phyloP scores from a whole-genome alignment of 257 asterid species.

The Nicotiana obtusifolia region DNA sequence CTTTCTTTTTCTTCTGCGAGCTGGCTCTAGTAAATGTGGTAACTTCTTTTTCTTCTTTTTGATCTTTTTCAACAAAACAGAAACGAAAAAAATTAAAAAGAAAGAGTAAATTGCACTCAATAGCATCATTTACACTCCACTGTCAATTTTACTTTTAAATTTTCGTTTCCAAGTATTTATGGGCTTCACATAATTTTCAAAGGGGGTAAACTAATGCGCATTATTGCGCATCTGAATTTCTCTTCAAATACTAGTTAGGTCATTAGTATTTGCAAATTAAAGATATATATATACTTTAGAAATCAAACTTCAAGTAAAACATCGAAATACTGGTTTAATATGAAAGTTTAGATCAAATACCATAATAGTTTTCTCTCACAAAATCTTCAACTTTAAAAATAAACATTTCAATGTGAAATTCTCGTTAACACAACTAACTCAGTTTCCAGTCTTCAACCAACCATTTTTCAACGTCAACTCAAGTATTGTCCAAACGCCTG shows the following conservation, averaged over 20 bases:
- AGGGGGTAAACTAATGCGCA: too few relatives aligned
- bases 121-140: neutral
- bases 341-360: neutral
- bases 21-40: neutral
- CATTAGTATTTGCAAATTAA: neutral
- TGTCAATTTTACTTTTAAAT: neutral
- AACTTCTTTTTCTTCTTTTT: conserved; percentile 6
- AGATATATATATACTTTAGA: neutral
- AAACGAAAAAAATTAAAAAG: neutral
- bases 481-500: too few relatives aligned
- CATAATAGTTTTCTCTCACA: neutral
- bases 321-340: neutral
- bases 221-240: too few relatives aligned
- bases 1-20: neutral
- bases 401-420: neutral
- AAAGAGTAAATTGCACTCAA: conserved; percentile 10
- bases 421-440: neutral
- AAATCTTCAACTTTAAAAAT: neutral
- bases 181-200: neutral
- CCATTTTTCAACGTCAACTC: too few relatives aligned
- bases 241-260: neutral
- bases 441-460: neutral
- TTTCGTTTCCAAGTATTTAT: neutral
- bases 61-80: neutral
- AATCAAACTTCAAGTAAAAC: neutral